These are phyloP conservation scores for Starmerella khaoyaiensis DNA, from an alignment of 805 yeast species.

Conservation along the genomic window DNA sequence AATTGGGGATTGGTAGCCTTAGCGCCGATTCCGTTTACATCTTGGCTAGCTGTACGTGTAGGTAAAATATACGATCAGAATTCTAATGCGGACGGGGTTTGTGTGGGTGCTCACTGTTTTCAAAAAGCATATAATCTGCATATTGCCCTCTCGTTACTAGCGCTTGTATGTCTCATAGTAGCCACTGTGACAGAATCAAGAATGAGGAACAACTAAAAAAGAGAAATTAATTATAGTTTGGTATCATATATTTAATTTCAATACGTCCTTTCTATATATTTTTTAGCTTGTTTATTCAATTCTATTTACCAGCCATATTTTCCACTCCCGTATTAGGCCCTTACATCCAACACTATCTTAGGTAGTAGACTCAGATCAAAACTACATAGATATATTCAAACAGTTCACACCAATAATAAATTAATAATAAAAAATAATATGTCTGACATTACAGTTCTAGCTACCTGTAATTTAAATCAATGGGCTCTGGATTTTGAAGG, in stretches of 20 bases:
- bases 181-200: constrained; percentile 5
- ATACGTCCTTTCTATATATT: too few species aligned
- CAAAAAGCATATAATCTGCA: constrained; percentile 17
- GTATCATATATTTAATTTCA: too few species aligned
- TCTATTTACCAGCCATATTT: too few species aligned
- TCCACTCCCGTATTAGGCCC: too few species aligned
- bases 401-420: not conserved
- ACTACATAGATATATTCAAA: not conserved
- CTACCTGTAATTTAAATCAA: constrained; percentile 92
- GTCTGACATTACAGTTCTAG: constrained; percentile 80
- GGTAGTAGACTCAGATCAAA: too few species aligned
- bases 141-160: constrained; percentile 7
- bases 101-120: constrained; percentile 18
- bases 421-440: constrained; percentile 29
- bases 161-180: constrained; percentile 2
- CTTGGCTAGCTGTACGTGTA: constrained; percentile 46
- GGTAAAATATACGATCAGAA: constrained; percentile 48
- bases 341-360: too few species aligned
- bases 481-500: constrained; percentile 99
- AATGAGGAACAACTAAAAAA: too few species aligned
- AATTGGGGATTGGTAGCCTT: constrained; percentile 63
- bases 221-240: too few species aligned
- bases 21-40: constrained; percentile 53
- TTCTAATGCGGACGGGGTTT: constrained; percentile 21
- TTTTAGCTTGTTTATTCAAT: too few species aligned